Percentiles rank a stretch among this genome's conserved stretches.
Evolutionary conservation across 768 basidiomycete species (phyloP).

Genomic region (Lactifluus piperatus): DNA sequence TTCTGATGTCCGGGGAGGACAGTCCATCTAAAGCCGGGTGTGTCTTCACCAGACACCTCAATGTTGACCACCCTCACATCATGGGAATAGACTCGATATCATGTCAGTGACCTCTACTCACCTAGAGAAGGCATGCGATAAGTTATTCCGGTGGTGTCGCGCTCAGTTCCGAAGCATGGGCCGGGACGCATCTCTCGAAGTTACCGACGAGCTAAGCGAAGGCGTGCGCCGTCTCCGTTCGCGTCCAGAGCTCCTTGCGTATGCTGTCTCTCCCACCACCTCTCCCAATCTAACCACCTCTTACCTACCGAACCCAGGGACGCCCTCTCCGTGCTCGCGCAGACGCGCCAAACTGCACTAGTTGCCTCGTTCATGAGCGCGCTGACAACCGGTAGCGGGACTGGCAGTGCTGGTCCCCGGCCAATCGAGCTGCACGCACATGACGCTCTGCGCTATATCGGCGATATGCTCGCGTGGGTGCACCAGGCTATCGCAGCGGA

Average conservation of each 20-base stretch:
- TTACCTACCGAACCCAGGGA: slow-evolving; percentile 40
- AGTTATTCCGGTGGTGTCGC: slow-evolving; percentile 77
- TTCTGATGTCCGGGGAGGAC: slow-evolving; percentile 80
- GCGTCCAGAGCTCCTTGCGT: slow-evolving; percentile 74
- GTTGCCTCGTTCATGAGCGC: slow-evolving; percentile 84
- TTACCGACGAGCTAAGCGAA: slow-evolving; percentile 55
- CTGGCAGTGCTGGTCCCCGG: slow-evolving; percentile 38
- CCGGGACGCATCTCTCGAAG: slow-evolving; percentile 65
- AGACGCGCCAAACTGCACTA: slow-evolving; percentile 77
- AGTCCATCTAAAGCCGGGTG: slow-evolving; percentile 73
- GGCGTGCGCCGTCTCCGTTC: slow-evolving; percentile 64
- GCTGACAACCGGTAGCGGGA: slow-evolving; percentile 52
- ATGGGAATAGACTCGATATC: slow-evolving; percentile 62
- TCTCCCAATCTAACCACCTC: not conserved
- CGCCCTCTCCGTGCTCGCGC: slow-evolving; percentile 63
- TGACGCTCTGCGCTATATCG: slow-evolving; percentile 92
- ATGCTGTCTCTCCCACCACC: slow-evolving; percentile 20
- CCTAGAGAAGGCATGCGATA: slow-evolving; percentile 85
- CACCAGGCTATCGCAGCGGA: slow-evolving; percentile 95
- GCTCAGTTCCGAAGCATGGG: slow-evolving; percentile 79
- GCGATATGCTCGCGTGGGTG: slow-evolving; percentile 98
- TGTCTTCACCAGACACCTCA: slow-evolving; percentile 12
- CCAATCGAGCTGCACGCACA: slow-evolving; percentile 98
- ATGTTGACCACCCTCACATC: not conserved
- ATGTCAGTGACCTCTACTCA: slow-evolving; percentile 74